Evolutionary conservation across 768 basidiomycete species (phyloP).

Genomic region (Panaeolus papilionaceus): DNA sequence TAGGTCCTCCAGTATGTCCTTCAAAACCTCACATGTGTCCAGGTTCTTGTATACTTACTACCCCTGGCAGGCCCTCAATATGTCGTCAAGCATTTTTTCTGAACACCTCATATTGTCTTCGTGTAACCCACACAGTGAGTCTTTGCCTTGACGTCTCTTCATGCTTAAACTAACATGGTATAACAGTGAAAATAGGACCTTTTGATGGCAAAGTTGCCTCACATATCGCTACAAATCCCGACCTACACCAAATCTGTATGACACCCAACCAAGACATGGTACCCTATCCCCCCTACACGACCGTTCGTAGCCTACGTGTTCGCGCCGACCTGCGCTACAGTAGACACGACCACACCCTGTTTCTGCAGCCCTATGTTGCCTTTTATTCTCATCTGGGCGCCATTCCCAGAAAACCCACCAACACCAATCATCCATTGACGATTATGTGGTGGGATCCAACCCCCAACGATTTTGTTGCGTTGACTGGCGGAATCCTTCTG

Average conservation of each 20-base stretch:
- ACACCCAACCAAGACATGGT: conserved; percentile 6
- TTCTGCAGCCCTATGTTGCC: conserved; percentile 7
- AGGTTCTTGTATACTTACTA: too few relatives aligned
- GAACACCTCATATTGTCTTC: too few relatives aligned
- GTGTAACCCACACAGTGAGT: too few relatives aligned
- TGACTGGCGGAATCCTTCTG: background rate
- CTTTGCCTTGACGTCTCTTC: too few relatives aligned
- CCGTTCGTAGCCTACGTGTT: background rate
- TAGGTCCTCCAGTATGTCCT: too few relatives aligned
- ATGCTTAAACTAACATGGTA: too few relatives aligned
- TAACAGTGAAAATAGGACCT: too few relatives aligned
- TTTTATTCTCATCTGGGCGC: conserved; percentile 10
- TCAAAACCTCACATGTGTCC: too few relatives aligned
- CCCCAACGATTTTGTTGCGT: conserved; percentile 4
- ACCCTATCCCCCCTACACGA: conserved; percentile 1
- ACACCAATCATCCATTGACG: conserved; percentile 1
- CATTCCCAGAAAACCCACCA: conserved; percentile 15
- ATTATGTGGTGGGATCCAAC: conserved; percentile 15
- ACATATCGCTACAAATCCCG: too few relatives aligned
- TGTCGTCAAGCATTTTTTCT: too few relatives aligned
- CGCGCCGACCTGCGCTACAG: conserved; percentile 14
- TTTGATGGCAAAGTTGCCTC: too few relatives aligned
- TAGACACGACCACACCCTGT: conserved; percentile 9
- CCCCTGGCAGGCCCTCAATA: too few relatives aligned
- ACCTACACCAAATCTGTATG: background rate